These are phyloP conservation scores for Arxiozyma bovina DNA, from an alignment of 1,139 yeast genomes.

Conservation along the genomic window DNA sequence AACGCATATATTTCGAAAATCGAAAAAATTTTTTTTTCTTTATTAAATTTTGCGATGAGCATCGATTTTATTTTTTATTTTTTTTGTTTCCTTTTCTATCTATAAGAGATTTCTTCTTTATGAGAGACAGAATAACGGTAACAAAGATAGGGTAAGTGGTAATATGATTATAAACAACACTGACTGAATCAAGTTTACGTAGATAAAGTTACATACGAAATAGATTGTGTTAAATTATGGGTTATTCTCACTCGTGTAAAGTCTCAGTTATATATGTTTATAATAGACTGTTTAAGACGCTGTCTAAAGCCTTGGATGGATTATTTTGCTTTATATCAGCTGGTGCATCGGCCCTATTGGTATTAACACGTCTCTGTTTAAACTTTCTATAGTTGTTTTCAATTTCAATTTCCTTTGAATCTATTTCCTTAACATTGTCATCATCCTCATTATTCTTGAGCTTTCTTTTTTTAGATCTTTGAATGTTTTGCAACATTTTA, in stretches of 20 bases:
- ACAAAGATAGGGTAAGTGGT: too few species aligned
- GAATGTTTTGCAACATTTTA: conserved; percentile 66
- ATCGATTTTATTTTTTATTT: conserved; percentile 1
- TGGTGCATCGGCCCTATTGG: conserved; percentile 58
- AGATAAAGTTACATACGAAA: too few species aligned
- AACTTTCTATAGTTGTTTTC: conserved; percentile 39
- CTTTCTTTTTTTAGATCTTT: conserved; percentile 33
- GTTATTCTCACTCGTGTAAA: not conserved
- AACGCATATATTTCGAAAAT: not conserved
- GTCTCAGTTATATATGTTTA: not conserved
- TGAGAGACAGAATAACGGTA: too few species aligned
- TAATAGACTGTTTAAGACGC: conserved; percentile 34
- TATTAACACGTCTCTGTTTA: conserved; percentile 54
- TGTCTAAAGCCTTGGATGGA: conserved; percentile 28
- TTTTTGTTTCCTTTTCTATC: not conserved
- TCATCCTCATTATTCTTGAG: conserved; percentile 8
- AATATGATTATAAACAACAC: too few species aligned
- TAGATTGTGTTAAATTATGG: too few species aligned
- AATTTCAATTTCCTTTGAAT: conserved; percentile 18
- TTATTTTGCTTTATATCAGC: conserved; percentile 36
- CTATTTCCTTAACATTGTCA: conserved; percentile 21
- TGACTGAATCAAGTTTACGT: too few species aligned
- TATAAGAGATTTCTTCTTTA: too few species aligned
- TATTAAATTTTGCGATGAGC: conserved; percentile 4
- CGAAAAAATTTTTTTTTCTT: conserved; percentile 1